Conservation (phyloP, 371 early-diverging fungal genomes). For the Circinella umbellata region DNA sequence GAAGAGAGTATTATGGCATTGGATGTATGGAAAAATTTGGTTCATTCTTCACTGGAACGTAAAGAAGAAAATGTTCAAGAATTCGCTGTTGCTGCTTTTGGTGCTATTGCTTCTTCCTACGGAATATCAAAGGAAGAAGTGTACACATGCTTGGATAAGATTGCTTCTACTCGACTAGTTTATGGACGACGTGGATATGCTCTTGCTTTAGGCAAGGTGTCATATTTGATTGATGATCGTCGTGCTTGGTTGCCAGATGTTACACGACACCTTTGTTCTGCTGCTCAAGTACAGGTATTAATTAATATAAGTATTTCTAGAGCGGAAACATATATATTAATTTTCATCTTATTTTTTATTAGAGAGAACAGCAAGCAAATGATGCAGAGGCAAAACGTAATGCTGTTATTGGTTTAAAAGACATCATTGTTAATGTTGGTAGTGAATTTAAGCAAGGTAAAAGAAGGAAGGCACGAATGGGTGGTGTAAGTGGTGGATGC, state of each 20-base stretch:
- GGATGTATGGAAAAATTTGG: constrained; percentile 53
- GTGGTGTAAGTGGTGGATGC: background rate
- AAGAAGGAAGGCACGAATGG: background rate
- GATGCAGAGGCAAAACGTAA: constrained; percentile 78
- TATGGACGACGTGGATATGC: constrained; percentile 70
- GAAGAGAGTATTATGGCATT: constrained; percentile 5
- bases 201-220: constrained; percentile 67
- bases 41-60: constrained; percentile 65
- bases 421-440: constrained; percentile 43
- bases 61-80: constrained; percentile 74
- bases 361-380: constrained; percentile 43
- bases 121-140: constrained; percentile 42
- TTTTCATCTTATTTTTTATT: constrained; percentile 5
- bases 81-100: constrained; percentile 64
- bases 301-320: background rate
- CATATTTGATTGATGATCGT: constrained; percentile 25
- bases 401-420: constrained; percentile 60
- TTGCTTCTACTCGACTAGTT: constrained; percentile 41
- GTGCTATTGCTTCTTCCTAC: constrained; percentile 48
- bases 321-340: background rate
- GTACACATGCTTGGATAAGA: constrained; percentile 30
- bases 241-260: constrained; percentile 31
- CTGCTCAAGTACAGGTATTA: constrained; percentile 37
- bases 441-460: constrained; percentile 50
- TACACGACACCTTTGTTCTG: constrained; percentile 30